Base-by-base conservation (phyloP, 805 yeast genomes). In the Ogataea polymorpha region DNA sequence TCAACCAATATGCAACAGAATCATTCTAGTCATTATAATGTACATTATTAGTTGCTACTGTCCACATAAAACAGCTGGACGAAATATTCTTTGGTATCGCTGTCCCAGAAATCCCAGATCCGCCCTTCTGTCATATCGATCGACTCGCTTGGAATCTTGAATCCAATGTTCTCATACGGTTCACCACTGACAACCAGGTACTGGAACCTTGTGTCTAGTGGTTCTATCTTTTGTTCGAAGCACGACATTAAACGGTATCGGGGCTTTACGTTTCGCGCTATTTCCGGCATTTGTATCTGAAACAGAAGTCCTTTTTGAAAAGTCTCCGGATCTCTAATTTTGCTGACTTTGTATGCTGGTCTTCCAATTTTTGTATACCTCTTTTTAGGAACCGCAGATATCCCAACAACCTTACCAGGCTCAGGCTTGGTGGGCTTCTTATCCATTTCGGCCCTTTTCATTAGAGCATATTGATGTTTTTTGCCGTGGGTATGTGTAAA, bases 141-240 rank as follows among this genome's bases (percentile, higher is more conserved):
- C 17, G 79, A 77, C 15, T 56, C 67, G 12, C 78, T 70, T 1
- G 95, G 95, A 10, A 93, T 70, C 44, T 86, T 81, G 42, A 91
- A 67, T 1, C 83, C 85, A 8, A 88, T 69, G 44, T 82, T 87
- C 46, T 88, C 91, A 60, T 87, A 93, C 2, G 97, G 97, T 58
- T 88, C 96, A 3, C 83, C 93, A n/a, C 89, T 80, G 0, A 90
- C 64, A 9, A 90, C 80, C 48, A 93, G 53, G 58, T 81, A 90
- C 62, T 85, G 95, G 61, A 58, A 79, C 8, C 68, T 65, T 23
- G 72, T 66, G 37, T 77, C 77, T 53, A 54, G 37, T 1, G 49
- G 48, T 53, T 74, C 77, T 5, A 70, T 64, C 6, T 66, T 59
- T 39, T 81, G 80, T 53, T 93, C 98, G 54, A 75, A 80, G 23